Evolutionary conservation across 1,139 yeast genomes (phyloP), one percentile per base, ranked within the genome.

Genomic region (Pneumocystis sp.): DNA sequence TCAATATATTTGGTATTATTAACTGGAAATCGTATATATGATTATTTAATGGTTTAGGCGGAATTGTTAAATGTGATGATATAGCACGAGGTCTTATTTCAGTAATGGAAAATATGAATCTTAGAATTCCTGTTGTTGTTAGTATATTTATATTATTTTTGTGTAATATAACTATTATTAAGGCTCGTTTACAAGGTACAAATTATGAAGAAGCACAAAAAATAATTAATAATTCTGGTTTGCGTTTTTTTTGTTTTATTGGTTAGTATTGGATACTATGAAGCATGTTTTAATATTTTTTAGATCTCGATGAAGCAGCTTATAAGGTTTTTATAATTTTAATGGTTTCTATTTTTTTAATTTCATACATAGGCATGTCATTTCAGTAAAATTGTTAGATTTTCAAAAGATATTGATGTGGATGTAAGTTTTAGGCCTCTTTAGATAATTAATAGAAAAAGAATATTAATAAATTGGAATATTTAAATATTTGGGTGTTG

Each of bases 61-160:
- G 99, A 81, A 93, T 93, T 73, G 98, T 93, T 73, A 89, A 98
- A 82, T 93, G 98, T 81, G 99, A 93, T 80, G 89, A 85, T 80
- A 97, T 93, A 71, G 99, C 99, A 73, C 85, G 86, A 80, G 99
- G 99, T 79, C 84, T 93, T 76, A 90, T 91, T 74, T 88, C 90
- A 72, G 96, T 96, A 64, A 85, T 96, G 71, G 88, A 89, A 79
- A 87, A 86, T 80, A 84, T 91, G 82, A 85, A 87, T 76, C 85
- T 93, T 76, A 85, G 83, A 70, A 88, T 93, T 68, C 99, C 98
- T 72, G 37, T 59, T 21, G 40, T 59, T 10, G 61, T 59, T 12
- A 25, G 57, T 50, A 15, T 8, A 50, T 25, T 50, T 25, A 12
- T 21, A n/a, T 15, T 25, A 25, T 50, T 50, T 44, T 21, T 50